Conservation (phyloP, 768 basidiomycete species). For the Suillus ampliporus region DNA sequence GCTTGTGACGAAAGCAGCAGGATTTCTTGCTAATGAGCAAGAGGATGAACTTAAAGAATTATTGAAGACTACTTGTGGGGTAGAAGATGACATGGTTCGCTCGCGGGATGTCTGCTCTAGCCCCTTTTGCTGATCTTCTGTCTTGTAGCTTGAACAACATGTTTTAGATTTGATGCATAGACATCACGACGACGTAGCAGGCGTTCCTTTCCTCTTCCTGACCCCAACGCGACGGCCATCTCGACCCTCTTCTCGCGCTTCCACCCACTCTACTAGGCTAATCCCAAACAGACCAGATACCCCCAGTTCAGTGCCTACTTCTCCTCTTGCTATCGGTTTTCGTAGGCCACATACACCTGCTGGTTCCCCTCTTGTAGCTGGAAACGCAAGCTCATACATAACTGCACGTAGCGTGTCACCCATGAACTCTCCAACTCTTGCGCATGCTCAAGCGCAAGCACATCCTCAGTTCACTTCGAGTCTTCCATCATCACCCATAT, state of each 20-base stretch:
- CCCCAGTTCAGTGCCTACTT: slow-evolving; percentile 74
- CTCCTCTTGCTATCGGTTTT: slow-evolving; percentile 76
- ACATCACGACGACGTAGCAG: slow-evolving; percentile 84
- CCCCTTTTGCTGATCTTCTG: slow-evolving; percentile 24
- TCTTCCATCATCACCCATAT: slow-evolving; percentile 82
- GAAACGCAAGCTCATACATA: slow-evolving; percentile 61
- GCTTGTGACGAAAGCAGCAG: slow-evolving; percentile 74
- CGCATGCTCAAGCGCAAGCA: slow-evolving; percentile 59
- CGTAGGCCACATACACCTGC: slow-evolving; percentile 81
- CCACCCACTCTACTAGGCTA: slow-evolving; percentile 70
- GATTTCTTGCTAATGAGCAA: slow-evolving; percentile 77
- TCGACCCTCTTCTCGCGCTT: slow-evolving; percentile 80
- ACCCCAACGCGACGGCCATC: slow-evolving; percentile 83
- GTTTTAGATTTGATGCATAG: slow-evolving; percentile 97
- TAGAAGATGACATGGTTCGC: slow-evolving; percentile 72
- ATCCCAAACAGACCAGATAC: slow-evolving; percentile 72
- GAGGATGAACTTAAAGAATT: slow-evolving; percentile 85
- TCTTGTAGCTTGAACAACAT: slow-evolving; percentile 76
- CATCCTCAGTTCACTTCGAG: slow-evolving; percentile 76
- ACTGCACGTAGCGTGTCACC: slow-evolving; percentile 57
- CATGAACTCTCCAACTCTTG: slow-evolving; percentile 69
- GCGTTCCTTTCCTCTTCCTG: slow-evolving; percentile 82
- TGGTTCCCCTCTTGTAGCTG: slow-evolving; percentile 75
- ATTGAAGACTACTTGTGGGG: slow-evolving; percentile 71
- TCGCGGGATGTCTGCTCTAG: slow-evolving; percentile 15